Evolutionary conservation across 768 basidiomycete species (phyloP).

Genomic region (Austroboletus eburneus): DNA sequence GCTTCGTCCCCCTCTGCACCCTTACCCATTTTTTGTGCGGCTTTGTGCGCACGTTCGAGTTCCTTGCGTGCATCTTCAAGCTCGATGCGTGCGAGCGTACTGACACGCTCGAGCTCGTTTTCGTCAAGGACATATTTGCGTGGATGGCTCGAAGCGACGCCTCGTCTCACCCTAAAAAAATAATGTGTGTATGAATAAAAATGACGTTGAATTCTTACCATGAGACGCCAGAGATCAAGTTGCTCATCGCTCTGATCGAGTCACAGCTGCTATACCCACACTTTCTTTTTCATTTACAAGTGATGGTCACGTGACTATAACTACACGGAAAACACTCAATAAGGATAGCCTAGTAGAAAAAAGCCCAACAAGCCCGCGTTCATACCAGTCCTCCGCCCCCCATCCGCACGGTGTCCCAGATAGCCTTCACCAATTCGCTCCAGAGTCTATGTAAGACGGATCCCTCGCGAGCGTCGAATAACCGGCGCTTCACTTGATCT

Average conservation of each 20-base stretch:
- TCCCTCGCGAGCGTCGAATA: constrained; percentile 40
- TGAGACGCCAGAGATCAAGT: constrained; percentile 67
- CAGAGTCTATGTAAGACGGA: constrained; percentile 42
- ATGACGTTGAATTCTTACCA: constrained; percentile 35
- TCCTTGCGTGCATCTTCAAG: constrained; percentile 88
- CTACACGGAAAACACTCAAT: constrained; percentile 2
- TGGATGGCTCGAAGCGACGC: constrained; percentile 71
- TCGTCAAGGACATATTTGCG: constrained; percentile 88
- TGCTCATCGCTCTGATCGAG: constrained; percentile 49
- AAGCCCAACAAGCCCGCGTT: neutral
- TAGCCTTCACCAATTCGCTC: constrained; percentile 46
- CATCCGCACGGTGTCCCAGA: constrained; percentile 70
- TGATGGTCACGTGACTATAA: constrained; percentile 15
- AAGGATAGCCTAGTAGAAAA: constrained; percentile 15
- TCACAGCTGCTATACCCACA: no score
- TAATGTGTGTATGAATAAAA: neutral
- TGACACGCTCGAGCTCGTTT: constrained; percentile 84
- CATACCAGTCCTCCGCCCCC: constrained; percentile 71
- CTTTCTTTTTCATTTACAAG: constrained; percentile 1
- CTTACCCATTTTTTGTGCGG: constrained; percentile 65
- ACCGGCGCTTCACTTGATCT: constrained; percentile 53
- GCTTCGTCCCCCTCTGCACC: constrained; percentile 64
- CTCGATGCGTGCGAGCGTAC: constrained; percentile 79
- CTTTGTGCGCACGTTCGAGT: constrained; percentile 75
- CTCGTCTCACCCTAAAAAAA: constrained; percentile 65